These are phyloP conservation scores for Vitis rotundifolia DNA, from an alignment of 164 flowering plant species.

Conservation along the genomic window DNA sequence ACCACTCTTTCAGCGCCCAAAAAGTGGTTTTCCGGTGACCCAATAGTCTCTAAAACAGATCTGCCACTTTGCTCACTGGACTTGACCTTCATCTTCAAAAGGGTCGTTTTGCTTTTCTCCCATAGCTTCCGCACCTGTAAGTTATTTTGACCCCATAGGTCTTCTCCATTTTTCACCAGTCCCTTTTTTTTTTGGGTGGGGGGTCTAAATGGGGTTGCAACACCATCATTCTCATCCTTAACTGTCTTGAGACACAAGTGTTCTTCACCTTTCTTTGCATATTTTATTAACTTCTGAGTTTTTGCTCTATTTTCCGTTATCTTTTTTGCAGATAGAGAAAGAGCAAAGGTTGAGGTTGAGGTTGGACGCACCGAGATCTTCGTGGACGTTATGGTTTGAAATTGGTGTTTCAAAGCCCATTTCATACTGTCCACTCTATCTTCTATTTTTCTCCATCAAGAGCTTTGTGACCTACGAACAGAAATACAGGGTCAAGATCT, in stretches of 20 bases:
- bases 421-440: constrained; percentile 6
- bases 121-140: not conserved
- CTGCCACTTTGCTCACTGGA: constrained; percentile 1
- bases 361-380: not conserved
- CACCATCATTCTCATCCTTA: not conserved
- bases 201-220: not conserved
- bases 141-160: not conserved
- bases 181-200: too few species aligned
- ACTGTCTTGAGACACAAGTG: not conserved
- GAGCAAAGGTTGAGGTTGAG: not conserved
- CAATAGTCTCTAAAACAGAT: not conserved
- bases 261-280: not conserved
- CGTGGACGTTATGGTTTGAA: constrained; percentile 16
- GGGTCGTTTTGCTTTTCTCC: not conserved
- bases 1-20: not conserved
- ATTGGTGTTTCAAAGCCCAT: constrained; percentile 6
- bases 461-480: too few species aligned
- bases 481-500: constrained; percentile 3
- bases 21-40: constrained; percentile 14
- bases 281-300: not conserved
- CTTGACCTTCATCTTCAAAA: not conserved
- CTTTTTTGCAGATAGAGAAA: not conserved
- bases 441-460: constrained; percentile 5
- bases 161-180: too few species aligned
- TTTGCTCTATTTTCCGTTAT: not conserved